Percentiles rank a stretch among this genome's conserved stretches.
Conservation (phyloP, 2,329 filamentous ascomycete genomes). For the Shiraia sp. region DNA sequence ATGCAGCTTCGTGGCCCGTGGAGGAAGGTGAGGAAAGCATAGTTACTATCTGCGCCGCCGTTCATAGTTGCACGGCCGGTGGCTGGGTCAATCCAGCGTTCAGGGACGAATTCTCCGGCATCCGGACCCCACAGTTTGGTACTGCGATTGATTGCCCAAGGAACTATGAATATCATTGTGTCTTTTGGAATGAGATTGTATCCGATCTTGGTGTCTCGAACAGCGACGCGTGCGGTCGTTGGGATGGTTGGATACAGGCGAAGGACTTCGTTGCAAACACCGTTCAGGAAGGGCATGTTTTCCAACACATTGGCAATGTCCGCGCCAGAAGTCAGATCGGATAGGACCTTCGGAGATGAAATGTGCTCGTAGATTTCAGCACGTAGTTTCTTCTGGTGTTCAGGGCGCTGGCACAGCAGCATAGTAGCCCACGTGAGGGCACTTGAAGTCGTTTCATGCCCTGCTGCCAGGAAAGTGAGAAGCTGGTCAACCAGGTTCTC, state of each 20-base stretch:
- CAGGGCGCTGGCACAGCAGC: constrained; percentile 66
- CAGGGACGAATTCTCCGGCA: constrained; percentile 48
- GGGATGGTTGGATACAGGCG: constrained; percentile 47
- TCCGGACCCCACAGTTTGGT: constrained; percentile 49
- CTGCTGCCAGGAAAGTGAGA: constrained; percentile 60
- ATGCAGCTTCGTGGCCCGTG: constrained; percentile 48
- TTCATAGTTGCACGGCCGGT: constrained; percentile 45
- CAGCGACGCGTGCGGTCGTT: constrained; percentile 33
- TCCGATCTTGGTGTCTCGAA: constrained; percentile 37
- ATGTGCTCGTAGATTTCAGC: constrained; percentile 67
- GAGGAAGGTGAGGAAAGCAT: constrained; percentile 49
- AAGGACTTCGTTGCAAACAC: constrained; percentile 50
- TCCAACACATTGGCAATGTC: constrained; percentile 47
- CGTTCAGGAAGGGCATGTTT: constrained; percentile 51
- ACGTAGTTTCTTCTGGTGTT: constrained; percentile 68
- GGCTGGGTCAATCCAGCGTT: constrained; percentile 50
- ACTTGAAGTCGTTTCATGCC: constrained; percentile 78
- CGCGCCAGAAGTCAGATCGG: constrained; percentile 8
- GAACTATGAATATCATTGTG: constrained; percentile 44
- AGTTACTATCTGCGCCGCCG: constrained; percentile 46
- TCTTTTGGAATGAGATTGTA: constrained; percentile 45
- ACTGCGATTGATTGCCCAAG: constrained; percentile 50
- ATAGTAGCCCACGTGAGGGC: constrained; percentile 77
- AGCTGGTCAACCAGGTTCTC: constrained; percentile 58
- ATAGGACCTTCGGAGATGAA: constrained; percentile 46